Conservation (phyloP, 805 yeast genomes). For the Hyphopichia homilentoma region DNA sequence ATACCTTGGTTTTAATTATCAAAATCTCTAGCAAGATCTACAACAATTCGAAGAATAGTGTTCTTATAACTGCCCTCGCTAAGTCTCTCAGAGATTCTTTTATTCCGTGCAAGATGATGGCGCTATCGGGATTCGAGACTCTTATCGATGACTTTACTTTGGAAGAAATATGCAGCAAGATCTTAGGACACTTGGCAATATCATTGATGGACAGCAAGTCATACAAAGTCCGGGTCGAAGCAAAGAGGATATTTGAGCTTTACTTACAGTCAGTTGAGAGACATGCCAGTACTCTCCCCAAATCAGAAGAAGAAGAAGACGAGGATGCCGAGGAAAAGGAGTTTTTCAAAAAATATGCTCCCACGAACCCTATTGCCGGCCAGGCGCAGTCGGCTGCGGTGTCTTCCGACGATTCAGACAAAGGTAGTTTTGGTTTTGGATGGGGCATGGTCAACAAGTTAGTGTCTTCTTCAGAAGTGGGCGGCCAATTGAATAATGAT, state of each 20-base stretch:
- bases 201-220: slow-evolving; percentile 71
- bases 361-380: slow-evolving; percentile 5
- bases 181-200: slow-evolving; percentile 81
- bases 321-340: slow-evolving; percentile 32
- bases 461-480: slow-evolving; percentile 24
- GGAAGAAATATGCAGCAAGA: slow-evolving; percentile 72
- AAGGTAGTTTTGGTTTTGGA: slow-evolving; percentile 21
- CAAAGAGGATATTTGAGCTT: slow-evolving; percentile 60
- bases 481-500: slow-evolving; percentile 34
- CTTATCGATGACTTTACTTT: slow-evolving; percentile 66
- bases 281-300: slow-evolving; percentile 33
- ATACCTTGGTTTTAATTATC: slow-evolving; percentile 67
- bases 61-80: slow-evolving; percentile 81
- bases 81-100: slow-evolving; percentile 79
- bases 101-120: slow-evolving; percentile 69
- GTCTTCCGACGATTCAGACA: slow-evolving; percentile 7
- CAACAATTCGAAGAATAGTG: slow-evolving; percentile 56
- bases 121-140: slow-evolving; percentile 67
- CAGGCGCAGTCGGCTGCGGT: slow-evolving; percentile 3
- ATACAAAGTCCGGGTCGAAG: slow-evolving; percentile 64
- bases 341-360: slow-evolving; percentile 27
- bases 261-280: slow-evolving; percentile 43
- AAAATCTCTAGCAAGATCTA: slow-evolving; percentile 61
- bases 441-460: slow-evolving; percentile 37
- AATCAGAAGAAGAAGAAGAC: slow-evolving; percentile 34